Evolutionary conservation across 73 alveolate species (phyloP).

Genomic region (Tetrahymena thermophila): DNA sequence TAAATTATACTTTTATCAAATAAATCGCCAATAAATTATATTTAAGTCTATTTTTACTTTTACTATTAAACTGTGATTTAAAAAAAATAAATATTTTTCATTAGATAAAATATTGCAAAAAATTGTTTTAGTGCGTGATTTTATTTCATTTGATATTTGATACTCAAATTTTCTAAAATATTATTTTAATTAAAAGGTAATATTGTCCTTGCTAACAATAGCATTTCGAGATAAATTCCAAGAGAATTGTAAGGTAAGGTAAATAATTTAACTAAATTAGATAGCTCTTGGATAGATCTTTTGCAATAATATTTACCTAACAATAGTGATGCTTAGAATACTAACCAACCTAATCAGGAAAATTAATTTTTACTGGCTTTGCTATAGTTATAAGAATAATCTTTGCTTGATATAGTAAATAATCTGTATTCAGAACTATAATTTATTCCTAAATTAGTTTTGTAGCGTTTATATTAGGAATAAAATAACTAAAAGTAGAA

Average conservation of each 20-base stretch:
- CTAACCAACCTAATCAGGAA: background rate
- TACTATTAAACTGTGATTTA: too few species aligned
- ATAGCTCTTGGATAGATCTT: background rate
- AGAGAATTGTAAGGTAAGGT: background rate
- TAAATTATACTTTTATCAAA: too few species aligned
- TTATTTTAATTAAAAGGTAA: background rate
- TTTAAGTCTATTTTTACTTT: too few species aligned
- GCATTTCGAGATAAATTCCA: background rate
- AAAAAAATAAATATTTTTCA: too few species aligned
- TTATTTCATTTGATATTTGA: too few species aligned
- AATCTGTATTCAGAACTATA: background rate
- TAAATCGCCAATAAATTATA: too few species aligned
- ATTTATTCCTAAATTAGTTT: background rate
- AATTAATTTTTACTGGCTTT: background rate
- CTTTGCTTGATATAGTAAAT: background rate
- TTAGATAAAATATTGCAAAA: too few species aligned
- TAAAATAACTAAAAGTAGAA: too few species aligned
- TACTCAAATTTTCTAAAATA: too few species aligned
- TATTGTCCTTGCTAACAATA: too few species aligned
- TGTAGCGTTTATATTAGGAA: background rate
- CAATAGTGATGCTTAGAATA: background rate
- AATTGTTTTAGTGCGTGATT: too few species aligned
- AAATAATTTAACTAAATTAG: background rate
- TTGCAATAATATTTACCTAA: background rate
- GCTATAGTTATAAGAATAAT: background rate